These are phyloP conservation scores for Diphasiastrum complanatum DNA, from an alignment of 83 land plant genomes.

Conservation along the genomic window DNA sequence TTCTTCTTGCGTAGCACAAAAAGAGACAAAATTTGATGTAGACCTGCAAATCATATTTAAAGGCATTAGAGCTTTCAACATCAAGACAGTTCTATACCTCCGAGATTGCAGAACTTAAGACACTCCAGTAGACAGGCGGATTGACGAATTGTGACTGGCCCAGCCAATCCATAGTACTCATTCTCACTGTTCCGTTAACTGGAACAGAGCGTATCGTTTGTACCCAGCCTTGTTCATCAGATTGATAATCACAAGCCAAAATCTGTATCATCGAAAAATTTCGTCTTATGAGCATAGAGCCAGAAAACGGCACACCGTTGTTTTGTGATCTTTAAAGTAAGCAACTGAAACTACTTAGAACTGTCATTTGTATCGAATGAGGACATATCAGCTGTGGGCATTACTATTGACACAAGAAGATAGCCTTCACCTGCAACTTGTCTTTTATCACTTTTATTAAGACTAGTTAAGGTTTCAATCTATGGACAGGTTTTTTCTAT, in stretches of 20 bases:
- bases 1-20: no score
- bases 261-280: slow-evolving; percentile 40
- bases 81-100: slow-evolving; percentile 38
- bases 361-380: no score
- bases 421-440: no score
- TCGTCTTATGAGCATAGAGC: background rate
- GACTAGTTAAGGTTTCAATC: no score
- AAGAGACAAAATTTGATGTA: no score
- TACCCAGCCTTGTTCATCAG: slow-evolving; percentile 86
- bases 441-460: no score
- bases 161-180: slow-evolving; percentile 91
- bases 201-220: slow-evolving; percentile 71
- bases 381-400: background rate
- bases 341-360: no score
- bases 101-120: slow-evolving; percentile 71
- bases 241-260: slow-evolving; percentile 44
- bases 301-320: no score
- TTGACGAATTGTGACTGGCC: slow-evolving; percentile 65
- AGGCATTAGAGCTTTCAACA: background rate
- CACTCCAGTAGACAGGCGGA: slow-evolving; percentile 58
- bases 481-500: no score
- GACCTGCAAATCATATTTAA: no score
- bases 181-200: slow-evolving; percentile 51
- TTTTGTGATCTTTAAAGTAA: no score
- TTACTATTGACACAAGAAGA: no score